Evolutionary conservation across 164 flowering plant species (phyloP), one percentile per base, ranked within the genome.

Genomic region (Chloranthus sessilifolius): DNA sequence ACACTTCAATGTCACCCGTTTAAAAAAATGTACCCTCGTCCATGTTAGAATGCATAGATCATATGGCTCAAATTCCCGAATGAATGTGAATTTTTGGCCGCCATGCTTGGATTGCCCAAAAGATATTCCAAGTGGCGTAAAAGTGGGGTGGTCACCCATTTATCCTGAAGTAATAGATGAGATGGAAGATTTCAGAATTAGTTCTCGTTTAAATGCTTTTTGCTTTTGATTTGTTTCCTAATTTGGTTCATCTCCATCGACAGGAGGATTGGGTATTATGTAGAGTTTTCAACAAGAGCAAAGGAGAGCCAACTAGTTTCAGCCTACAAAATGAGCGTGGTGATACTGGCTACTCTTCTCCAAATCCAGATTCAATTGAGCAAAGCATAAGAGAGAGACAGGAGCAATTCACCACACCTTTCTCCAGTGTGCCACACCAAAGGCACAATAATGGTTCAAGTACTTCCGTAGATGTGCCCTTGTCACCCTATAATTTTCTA

Each of bases 251-350:
- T n/a, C 3, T 28, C 19, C 27, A 14, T 41, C 21, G 38, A 33
- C 86, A 87, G 92, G 95, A 85, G 57, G 88, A 87, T 48, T 87
- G 96, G 95, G 95, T 83, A 19, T 52, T 87, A 43, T 87, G 95
- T 33, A 73, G 91, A 72, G 95, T 81, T 1, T 87, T 87, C 36
- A 70, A 73, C 72, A 79, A 81, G 44, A 53, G 71, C 75, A 78
- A 72, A 27, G 70, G 59, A 53, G 80, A 71, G 35, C 33, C 42
- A 17, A 39, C 14, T 26, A 56, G 41, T 10, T 25, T 22, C 12
- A 62, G 55, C 46, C 39, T 64, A 4, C 56, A 61, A 19, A 45
- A 56, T 42, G 58, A 67, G 44, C 59, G 37, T 29, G 66, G 53
- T 27, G 43, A 59, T 37, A 36, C 20, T 10, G 33, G 35, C 37